Conservation (phyloP, 2,329 filamentous ascomycete genomes). For the Clarireedia homoeocarpa region DNA sequence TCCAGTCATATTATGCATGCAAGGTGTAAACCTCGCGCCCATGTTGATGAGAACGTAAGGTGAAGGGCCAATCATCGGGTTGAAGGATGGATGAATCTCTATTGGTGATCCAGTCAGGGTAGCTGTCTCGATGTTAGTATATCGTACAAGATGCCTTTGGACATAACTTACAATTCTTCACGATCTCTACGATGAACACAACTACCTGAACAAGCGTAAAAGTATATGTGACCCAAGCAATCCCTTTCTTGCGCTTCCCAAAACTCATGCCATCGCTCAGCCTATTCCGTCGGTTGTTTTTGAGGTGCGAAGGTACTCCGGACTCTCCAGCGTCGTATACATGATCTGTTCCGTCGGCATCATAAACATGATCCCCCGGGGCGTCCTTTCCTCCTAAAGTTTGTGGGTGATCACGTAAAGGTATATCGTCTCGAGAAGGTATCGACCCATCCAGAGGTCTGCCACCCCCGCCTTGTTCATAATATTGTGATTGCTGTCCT, state of each 20-base stretch:
- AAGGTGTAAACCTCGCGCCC: conserved; percentile 86
- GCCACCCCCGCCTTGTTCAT: conserved; percentile 37
- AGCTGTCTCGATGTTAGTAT: conserved; percentile 36
- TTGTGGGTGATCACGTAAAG: conserved; percentile 44
- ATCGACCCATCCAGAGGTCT: conserved; percentile 30
- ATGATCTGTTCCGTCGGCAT: conserved; percentile 44
- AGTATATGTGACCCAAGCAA: conserved; percentile 76
- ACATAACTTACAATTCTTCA: conserved; percentile 64
- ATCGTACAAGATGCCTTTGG: not conserved
- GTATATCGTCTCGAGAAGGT: conserved; percentile 44
- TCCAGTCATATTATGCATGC: conserved; percentile 77
- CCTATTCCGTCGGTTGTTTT: conserved; percentile 32
- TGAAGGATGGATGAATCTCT: conserved; percentile 66
- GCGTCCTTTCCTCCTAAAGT: conserved; percentile 18
- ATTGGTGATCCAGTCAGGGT: conserved; percentile 61
- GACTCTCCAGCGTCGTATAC: conserved; percentile 48
- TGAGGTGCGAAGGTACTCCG: conserved; percentile 17
- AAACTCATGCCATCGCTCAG: conserved; percentile 47
- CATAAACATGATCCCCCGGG: conserved; percentile 5
- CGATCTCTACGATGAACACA: conserved; percentile 85
- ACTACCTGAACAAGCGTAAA: conserved; percentile 69
- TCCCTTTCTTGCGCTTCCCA: conserved; percentile 25
- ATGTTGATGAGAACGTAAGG: conserved; percentile 90
- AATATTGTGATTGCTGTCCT: conserved; percentile 51
- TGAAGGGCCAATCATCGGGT: conserved; percentile 95